phyloP scores from a whole-genome alignment of 2,329 filamentous ascomycete genomes.

The Dactylonectria estremocensis region DNA sequence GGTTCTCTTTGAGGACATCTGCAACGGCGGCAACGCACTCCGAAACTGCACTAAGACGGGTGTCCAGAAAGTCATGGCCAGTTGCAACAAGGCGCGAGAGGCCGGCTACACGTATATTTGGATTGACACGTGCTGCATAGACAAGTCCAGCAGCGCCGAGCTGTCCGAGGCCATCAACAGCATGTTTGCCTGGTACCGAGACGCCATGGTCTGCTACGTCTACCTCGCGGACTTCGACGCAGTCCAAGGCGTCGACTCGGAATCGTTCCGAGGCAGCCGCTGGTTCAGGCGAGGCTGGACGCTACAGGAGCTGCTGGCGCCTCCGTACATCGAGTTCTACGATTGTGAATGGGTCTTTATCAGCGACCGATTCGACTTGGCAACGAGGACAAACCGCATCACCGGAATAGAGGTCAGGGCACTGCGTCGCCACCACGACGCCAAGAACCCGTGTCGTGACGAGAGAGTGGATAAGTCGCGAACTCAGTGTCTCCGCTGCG shows the following conservation, averaged over 20 bases:
- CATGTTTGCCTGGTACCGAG: conserved; percentile 12
- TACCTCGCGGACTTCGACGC: not conserved
- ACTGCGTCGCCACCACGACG: not conserved
- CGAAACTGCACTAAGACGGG: not conserved
- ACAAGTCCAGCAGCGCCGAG: conserved; percentile 11
- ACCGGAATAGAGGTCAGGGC: not conserved
- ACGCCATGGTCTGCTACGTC: conserved; percentile 1
- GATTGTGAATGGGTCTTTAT: not conserved
- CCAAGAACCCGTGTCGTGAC: not conserved
- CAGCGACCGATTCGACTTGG: not conserved
- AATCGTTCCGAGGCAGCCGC: not conserved
- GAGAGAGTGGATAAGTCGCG: not conserved
- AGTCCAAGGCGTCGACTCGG: not conserved
- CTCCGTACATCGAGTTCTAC: not conserved
- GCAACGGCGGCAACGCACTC: not conserved
- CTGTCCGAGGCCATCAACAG: conserved; percentile 8
- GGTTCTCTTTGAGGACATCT: not conserved
- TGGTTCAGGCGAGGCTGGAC: conserved; percentile 2
- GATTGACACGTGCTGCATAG: conserved; percentile 9
- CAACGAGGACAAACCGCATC: not conserved
- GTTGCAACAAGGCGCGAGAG: not conserved
- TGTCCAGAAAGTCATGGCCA: not conserved
- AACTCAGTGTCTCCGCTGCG: not conserved
- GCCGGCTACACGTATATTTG: not conserved
- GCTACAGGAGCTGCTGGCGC: not conserved